A percentile compares a stretch with the other conserved stretches of the same genome.
phyloP scores from a whole-genome alignment of 2,329 filamentous ascomycete species.

The Ustulina deusta region DNA sequence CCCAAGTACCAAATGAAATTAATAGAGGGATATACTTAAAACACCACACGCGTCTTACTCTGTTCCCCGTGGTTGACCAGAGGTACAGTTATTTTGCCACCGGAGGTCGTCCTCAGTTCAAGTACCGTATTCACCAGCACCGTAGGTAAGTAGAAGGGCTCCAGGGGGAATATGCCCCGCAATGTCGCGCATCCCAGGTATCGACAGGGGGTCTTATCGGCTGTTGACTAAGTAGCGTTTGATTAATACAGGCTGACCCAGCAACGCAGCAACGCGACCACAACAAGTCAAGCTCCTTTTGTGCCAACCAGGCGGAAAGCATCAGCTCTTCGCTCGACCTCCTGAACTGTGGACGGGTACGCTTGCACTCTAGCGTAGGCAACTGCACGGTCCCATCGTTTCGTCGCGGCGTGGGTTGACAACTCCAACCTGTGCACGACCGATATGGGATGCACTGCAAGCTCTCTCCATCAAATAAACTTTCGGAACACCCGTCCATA shows the following conservation, averaged over 20 bases:
- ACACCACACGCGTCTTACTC: neutral
- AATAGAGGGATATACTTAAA: neutral
- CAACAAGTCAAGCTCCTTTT: slow-evolving; percentile 28
- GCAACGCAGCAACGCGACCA: slow-evolving; percentile 43
- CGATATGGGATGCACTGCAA: neutral
- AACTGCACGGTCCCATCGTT: neutral
- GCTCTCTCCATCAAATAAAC: neutral
- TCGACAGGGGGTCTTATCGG: slow-evolving; percentile 1
- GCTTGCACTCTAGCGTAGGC: neutral
- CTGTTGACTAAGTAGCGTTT: slow-evolving; percentile 14
- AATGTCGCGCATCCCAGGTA: neutral
- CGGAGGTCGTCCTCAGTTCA: neutral
- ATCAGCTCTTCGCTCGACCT: neutral
- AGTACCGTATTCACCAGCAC: neutral
- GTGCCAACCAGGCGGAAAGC: neutral
- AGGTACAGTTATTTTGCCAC: neutral
- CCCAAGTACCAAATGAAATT: slow-evolving; percentile 5
- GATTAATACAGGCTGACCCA: slow-evolving; percentile 35
- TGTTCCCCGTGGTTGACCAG: neutral
- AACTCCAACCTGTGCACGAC: neutral
- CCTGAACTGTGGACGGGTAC: neutral
- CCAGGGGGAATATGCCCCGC: slow-evolving; percentile 27
- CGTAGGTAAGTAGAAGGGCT: too few species aligned
- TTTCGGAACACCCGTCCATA: slow-evolving; percentile 4
- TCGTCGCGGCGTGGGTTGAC: neutral